Evolutionary conservation across 345 rosid species (phyloP).

Genomic region (Raphanus raphanistrum): DNA sequence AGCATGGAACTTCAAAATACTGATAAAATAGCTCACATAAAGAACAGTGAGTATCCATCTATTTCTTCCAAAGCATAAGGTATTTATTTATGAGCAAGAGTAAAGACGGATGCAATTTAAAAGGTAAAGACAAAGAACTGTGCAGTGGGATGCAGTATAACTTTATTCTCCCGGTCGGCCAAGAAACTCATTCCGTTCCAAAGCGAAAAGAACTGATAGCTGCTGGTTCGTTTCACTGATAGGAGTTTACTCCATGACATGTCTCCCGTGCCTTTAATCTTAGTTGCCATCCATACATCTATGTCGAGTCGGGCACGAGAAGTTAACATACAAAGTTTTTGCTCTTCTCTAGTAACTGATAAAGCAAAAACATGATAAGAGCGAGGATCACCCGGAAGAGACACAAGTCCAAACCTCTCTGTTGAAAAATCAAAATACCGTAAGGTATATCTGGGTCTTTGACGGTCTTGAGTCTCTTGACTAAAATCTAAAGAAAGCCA

Average conservation of each 20-base stretch:
- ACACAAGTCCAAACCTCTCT: too few species aligned
- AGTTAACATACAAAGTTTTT: too few species aligned
- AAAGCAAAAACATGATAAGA: too few species aligned
- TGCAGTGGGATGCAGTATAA: background rate
- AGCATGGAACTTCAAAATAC: background rate
- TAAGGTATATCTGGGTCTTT: too few species aligned
- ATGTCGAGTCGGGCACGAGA: too few species aligned
- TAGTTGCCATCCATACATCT: too few species aligned
- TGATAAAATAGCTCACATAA: slow-evolving; percentile 51
- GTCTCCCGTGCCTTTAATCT: too few species aligned
- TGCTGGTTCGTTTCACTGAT: background rate
- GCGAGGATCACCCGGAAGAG: too few species aligned
- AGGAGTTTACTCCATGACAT: background rate
- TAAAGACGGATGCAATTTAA: slow-evolving; percentile 35
- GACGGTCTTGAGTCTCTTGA: background rate
- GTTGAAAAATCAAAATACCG: too few species aligned
- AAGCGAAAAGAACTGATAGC: background rate
- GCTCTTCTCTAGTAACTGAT: too few species aligned
- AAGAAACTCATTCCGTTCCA: background rate
- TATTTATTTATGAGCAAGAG: slow-evolving; percentile 52
- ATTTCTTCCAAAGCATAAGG: slow-evolving; percentile 59
- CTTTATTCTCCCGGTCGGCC: background rate
- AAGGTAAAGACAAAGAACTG: background rate
- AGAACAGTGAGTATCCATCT: slow-evolving; percentile 70
- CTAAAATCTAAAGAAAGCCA: background rate